These are phyloP conservation scores for Corymbia calophylla DNA, from an alignment of 441 rosid species.

Conservation along the genomic window DNA sequence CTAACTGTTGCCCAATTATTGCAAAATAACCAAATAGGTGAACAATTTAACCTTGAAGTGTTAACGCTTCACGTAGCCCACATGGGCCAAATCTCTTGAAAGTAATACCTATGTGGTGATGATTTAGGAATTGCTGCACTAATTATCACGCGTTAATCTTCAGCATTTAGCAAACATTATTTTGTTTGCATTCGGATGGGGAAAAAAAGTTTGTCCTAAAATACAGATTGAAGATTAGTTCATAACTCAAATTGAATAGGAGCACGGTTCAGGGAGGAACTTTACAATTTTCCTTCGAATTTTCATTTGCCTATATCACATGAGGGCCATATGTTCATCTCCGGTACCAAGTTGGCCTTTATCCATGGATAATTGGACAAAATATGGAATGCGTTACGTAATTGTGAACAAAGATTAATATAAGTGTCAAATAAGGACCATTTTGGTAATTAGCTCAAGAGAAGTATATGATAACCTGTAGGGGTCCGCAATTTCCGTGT, in stretches of 20 bases:
- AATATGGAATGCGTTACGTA: neutral
- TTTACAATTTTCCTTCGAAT: neutral
- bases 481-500: neutral
- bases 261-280: neutral
- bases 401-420: neutral
- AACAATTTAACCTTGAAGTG: neutral
- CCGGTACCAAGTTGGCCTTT: neutral
- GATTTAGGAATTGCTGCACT: neutral
- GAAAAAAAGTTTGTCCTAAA: neutral
- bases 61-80: too few relatives aligned
- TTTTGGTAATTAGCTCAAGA: too few relatives aligned
- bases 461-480: neutral
- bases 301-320: neutral
- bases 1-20: too few relatives aligned
- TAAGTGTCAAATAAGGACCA: neutral
- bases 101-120: neutral
- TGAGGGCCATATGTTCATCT: neutral
- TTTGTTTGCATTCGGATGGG: too few relatives aligned
- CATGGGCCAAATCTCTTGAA: neutral
- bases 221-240: too few relatives aligned
- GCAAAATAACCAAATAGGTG: too few relatives aligned
- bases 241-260: neutral
- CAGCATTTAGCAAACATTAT: too few relatives aligned
- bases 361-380: neutral
- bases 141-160: too few relatives aligned